These are phyloP conservation scores for Wakefieldia striispora DNA, from an alignment of 768 basidiomycete genomes.

Conservation along the genomic window DNA sequence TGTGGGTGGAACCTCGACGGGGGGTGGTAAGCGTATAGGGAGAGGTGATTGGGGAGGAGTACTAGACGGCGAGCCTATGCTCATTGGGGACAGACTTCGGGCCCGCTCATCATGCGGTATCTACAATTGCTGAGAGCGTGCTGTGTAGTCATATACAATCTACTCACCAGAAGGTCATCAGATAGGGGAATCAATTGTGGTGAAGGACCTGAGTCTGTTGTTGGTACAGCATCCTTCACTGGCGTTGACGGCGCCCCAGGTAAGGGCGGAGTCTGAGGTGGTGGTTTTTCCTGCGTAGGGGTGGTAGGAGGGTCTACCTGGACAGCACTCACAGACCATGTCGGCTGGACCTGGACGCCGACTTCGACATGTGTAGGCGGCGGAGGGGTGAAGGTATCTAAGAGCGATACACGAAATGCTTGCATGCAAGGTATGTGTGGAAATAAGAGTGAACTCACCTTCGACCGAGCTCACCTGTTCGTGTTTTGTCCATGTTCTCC, in stretches of 20 bases:
- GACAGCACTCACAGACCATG: conserved; percentile 36
- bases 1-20: conserved; percentile 1
- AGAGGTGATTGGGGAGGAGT: conserved; percentile 32
- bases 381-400: conserved; percentile 25
- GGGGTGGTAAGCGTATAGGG: not conserved
- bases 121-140: conserved; percentile 29
- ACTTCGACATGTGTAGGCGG: conserved; percentile 36
- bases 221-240: conserved; percentile 8
- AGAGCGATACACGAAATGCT: conserved; percentile 28
- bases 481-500: conserved; percentile 53
- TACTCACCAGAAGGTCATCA: conserved; percentile 24
- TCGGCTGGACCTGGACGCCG: conserved; percentile 45
- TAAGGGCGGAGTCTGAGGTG: conserved; percentile 2
- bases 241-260: conserved; percentile 10
- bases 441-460: conserved; percentile 34
- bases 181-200: conserved; percentile 15
- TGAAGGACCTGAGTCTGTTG: conserved; percentile 1
- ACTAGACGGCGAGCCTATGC: conserved; percentile 49
- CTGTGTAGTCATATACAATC: not conserved
- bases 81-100: conserved; percentile 61
- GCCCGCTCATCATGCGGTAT: conserved; percentile 32
- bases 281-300: conserved; percentile 12
- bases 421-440: conserved; percentile 13
- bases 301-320: conserved; percentile 32
- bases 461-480: conserved; percentile 41